Evolutionary conservation across 345 rosid species (phyloP), one percentile per base, ranked within the genome.

Genomic region (Anacardium occidentale): DNA sequence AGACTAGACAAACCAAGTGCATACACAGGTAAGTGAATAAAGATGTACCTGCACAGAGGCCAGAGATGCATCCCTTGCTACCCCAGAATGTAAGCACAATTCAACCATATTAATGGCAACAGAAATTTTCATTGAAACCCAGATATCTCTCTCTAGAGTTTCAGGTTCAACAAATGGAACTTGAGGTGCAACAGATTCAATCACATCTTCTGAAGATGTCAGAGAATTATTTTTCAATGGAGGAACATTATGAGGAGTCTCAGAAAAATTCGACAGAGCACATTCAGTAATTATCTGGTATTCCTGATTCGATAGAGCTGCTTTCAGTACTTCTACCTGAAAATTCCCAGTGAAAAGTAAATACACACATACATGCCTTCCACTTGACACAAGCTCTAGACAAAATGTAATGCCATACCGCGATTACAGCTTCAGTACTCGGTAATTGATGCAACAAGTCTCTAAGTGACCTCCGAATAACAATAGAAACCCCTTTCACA

Each of bases 261-360:
- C 98, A 70, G 94, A 88, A 71, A 94, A 78, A 82, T 94, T 94
- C 77, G 97, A 85, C 68, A 79, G 76, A 51, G 95, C 94, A 84
- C 98, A 92, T 79, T 94, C 97, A 17, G 92, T 80, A 75, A 94
- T 84, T 79, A 94, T 90, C 83, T 85, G 95, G 88, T 94, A 94
- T 62, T 94, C 97, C 82, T 55, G 88, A 73, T 88, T 87, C 47
- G 97, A 86, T 65, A 94, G 85, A 56, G 91, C 88, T 47, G 95
- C 95, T 85, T 84, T 90, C 71, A 94, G 69, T 77, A 86, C 91
- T 64, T 86, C 97, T 83, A 94, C 81, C 98, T 94, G 92, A 74
- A 79, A 66, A 77, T 75, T 45, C 64, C 80, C 59, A 74, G 66
- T 70, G 72, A 75, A 42, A 84, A 45, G 65, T 48, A 68, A 45